Evolutionary conservation across 1,284 basidiomycete species (phyloP), one percentile per base, ranked within the genome.

Genomic region (Austroboletus niveus): DNA sequence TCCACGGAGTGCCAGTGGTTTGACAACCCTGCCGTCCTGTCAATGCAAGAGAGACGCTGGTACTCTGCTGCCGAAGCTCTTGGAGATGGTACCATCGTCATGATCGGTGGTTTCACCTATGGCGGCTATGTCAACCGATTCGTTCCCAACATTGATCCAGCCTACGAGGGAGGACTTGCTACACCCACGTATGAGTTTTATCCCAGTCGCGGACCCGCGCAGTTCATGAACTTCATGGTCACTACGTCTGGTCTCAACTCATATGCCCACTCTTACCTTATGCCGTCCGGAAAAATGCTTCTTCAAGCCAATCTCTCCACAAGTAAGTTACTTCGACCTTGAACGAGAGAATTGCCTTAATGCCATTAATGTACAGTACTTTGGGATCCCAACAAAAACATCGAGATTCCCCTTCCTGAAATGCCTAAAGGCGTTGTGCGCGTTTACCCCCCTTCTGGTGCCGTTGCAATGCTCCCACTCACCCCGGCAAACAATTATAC

Each of bases 371-470:
- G 20, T 14, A 22, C 5, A 41, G 40, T 27, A 24, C 68, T 87
- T 15, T 87, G 83, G 83, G 77, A 88, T 54, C 75, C 78, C 27
- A 55, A 64, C 3, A 76, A 72, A 48, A 87, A 87, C 65, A 60
- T 72, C 36, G 89, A 93, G 69, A 84, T 74, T 0, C 61, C 68
- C 5, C 73, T 86, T 4, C 84, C 83, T 2, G 66, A 75, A 57
- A 86, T 87, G 85, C 86, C 85, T 1, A 70, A 70, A 22, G 66
- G 78, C 51, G 83, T 94, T 47, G 79, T 83, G 41, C 87, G 92
- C 51, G 92, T 95, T 32, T 98, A 98, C 74, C 95, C 95, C 36
- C 94, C 91, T 0, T 95, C 93, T 1, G 94, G 87, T 49, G 94
- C 89, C 9, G 84, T 82, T 1, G 90, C 89, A 47, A 94, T 98